Base-by-base conservation (phyloP, 495 filamentous ascomycete genomes). In the Penicillium maclennaniae region DNA sequence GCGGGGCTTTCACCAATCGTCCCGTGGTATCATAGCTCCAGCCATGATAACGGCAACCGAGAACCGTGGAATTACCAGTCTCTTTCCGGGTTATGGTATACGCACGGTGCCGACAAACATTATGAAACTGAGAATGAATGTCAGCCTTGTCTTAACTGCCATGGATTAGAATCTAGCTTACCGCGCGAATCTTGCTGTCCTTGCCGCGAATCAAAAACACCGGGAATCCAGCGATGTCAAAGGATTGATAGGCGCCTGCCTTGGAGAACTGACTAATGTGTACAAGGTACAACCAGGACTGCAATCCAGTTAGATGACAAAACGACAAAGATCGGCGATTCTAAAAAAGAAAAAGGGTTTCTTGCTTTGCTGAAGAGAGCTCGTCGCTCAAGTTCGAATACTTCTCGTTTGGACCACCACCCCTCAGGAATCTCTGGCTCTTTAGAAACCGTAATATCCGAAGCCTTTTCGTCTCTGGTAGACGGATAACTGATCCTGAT, bases 1-100 rank as follows among this genome's bases (percentile, higher is more conserved):
- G 71, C 1, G 83, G 81, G 2, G 83, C 82, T 61, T 83, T 83
- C 42, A 81, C 74, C 37, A 85, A 63, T 31, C 76, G 71, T 16
- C 83, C 82, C 39, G 62, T 71, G 6, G 75, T 72, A 48, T 80
- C 76, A 53, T 84, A 85, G 36, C 75, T 79, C 82, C 83, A 86
- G 21, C 83, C 82, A 62, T 86, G 83, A 55, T 84, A 86, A 40
- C 77, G 70, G 62, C 82, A 86, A 2, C 72, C 66, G 12, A 85
- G 69, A 7, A 83, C 73, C 8, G 69, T 72, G 16, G 78, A 72
- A 26, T 65, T 70, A 3, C 82, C 82, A 4, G 61, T 60, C 31
- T 79, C 70, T 31, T 75, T 77, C n/a, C 66, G 69, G 15, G 79
- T 75, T 26, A 84, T 71, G 1, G 79, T 76, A 60, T 79, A 83